Evolutionary conservation across 352 stramenopile species (phyloP).

Genomic region (Phytophthora agathidicida): DNA sequence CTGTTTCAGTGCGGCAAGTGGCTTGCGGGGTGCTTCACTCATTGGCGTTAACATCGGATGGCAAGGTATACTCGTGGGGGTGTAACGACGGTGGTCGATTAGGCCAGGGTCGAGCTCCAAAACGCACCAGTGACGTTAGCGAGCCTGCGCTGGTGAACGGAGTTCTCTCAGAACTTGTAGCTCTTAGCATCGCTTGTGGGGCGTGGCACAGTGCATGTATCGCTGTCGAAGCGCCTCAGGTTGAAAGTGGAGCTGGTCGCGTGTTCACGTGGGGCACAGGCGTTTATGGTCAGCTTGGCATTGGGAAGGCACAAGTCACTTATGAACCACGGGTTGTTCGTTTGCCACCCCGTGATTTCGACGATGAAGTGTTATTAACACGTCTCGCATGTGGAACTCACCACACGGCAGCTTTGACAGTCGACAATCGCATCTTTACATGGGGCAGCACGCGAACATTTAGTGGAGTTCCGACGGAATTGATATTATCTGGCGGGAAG

Average conservation of each 20-base stretch:
- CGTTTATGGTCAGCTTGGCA: constrained; percentile 73
- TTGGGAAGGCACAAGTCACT: constrained; percentile 46
- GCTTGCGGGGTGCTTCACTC: constrained; percentile 92
- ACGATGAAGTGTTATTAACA: constrained; percentile 47
- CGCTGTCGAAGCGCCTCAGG: constrained; percentile 18
- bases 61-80: constrained; percentile 94
- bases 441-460: constrained; percentile 74
- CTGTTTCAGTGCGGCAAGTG: constrained; percentile 73
- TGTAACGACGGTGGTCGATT: constrained; percentile 89
- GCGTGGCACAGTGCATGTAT: constrained; percentile 81
- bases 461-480: constrained; percentile 36
- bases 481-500: constrained; percentile 38
- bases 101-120: constrained; percentile 32
- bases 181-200: constrained; percentile 69
- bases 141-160: constrained; percentile 48
- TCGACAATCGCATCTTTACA: constrained; percentile 58
- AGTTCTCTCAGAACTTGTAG: constrained; percentile 33
- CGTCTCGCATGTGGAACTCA: constrained; percentile 69
- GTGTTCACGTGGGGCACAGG: constrained; percentile 80
- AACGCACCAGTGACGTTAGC: constrained; percentile 20
- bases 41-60: constrained; percentile 83
- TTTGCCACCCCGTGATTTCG: constrained; percentile 23
- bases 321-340: constrained; percentile 52
- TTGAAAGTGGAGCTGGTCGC: constrained; percentile 23
- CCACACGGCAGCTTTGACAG: constrained; percentile 64